phyloP scores from a whole-genome alignment of 257 asterid genomes.

The Pogostemon cablin region DNA sequence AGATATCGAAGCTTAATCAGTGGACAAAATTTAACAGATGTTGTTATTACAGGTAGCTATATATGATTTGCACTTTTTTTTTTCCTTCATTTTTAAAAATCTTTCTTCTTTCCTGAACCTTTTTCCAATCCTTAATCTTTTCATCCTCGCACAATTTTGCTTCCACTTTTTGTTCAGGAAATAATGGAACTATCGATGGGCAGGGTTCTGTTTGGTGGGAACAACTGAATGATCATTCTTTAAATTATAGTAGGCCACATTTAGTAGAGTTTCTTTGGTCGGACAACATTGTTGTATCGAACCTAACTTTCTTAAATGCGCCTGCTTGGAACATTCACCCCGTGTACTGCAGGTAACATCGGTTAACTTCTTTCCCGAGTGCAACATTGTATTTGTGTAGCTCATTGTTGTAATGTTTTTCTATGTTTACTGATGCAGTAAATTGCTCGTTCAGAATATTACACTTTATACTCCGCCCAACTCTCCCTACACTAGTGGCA shows the following conservation, averaged over 20 bases:
- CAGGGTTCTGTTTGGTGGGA: conserved; percentile 99
- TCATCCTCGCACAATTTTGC: not conserved
- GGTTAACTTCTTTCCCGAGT: conserved; percentile 9
- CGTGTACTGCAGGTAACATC: conserved; percentile 83
- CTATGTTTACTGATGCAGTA: conserved; percentile 53
- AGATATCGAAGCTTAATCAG: conserved; percentile 72
- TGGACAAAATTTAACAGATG: conserved; percentile 65
- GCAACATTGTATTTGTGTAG: not conserved
- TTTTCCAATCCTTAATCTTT: not conserved
- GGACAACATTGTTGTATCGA: conserved; percentile 70
- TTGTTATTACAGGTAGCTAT: conserved; percentile 64
- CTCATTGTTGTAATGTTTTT: not conserved
- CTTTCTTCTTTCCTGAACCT: not conserved
- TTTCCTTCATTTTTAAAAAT: not conserved
- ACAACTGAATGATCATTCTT: conserved; percentile 47
- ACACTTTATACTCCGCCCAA: conserved; percentile 72
- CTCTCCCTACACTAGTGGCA: conserved; percentile 83
- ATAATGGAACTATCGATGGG: conserved; percentile 94
- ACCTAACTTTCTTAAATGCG: conserved; percentile 86
- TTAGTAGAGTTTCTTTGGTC: conserved; percentile 75
- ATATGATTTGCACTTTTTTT: not conserved
- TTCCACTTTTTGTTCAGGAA: conserved; percentile 49
- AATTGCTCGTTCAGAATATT: conserved; percentile 87
- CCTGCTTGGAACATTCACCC: conserved; percentile 93
- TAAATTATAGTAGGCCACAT: conserved; percentile 92